phyloP scores from a whole-genome alignment of 192 early-diverging fungal genomes.

The Podila clonocystis region DNA sequence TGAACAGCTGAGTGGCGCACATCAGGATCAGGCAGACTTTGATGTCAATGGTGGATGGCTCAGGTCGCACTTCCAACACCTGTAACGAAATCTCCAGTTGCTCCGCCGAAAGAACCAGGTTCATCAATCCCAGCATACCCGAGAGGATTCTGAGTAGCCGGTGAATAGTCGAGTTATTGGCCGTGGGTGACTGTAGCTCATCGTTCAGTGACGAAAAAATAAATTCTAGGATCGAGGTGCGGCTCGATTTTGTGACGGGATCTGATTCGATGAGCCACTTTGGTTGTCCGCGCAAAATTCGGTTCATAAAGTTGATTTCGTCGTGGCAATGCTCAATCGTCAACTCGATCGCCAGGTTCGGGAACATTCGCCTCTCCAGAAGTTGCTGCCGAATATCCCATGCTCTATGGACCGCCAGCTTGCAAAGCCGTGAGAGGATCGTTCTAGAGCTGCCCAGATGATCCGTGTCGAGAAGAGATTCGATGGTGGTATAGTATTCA shows the following conservation, averaged over 20 bases:
- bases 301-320: slow-evolving; percentile 47
- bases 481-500: slow-evolving; percentile 22
- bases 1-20: slow-evolving; percentile 39
- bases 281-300: slow-evolving; percentile 39
- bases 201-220: slow-evolving; percentile 47
- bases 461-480: slow-evolving; percentile 10
- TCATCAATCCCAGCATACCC: slow-evolving; percentile 45
- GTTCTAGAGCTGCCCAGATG: slow-evolving; percentile 12
- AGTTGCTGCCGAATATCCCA: slow-evolving; percentile 39
- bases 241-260: slow-evolving; percentile 31
- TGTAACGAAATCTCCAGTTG: slow-evolving; percentile 39
- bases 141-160: slow-evolving; percentile 38
- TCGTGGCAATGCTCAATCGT: slow-evolving; percentile 50
- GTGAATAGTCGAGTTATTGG: slow-evolving; percentile 25
- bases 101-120: slow-evolving; percentile 19
- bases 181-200: slow-evolving; percentile 20
- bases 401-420: slow-evolving; percentile 34
- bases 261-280: slow-evolving; percentile 40
- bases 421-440: slow-evolving; percentile 35
- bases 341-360: slow-evolving; percentile 42
- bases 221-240: slow-evolving; percentile 45
- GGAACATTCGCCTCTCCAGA: slow-evolving; percentile 23
- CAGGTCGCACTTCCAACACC: slow-evolving; percentile 37
- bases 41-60: slow-evolving; percentile 31
- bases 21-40: slow-evolving; percentile 45